phyloP scores from a whole-genome alignment of 2,329 filamentous ascomycete species.

The Aureobasidium sp. region DNA sequence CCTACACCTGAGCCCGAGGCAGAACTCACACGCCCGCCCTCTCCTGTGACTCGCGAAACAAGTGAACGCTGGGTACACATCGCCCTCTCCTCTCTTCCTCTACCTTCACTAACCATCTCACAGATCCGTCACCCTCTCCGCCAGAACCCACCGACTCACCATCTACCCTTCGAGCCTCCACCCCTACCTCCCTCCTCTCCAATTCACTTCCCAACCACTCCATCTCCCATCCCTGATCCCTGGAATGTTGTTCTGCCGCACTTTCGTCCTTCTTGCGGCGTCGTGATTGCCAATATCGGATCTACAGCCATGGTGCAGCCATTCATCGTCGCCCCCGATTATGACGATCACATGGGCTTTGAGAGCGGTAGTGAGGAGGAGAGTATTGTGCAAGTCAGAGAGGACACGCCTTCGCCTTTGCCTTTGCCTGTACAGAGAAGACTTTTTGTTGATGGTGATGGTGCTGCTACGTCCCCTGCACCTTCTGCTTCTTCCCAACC shows the following conservation, averaged over 20 bases:
- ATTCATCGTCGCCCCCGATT: not conserved
- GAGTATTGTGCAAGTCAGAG: not conserved
- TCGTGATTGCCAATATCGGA: not conserved
- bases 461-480: not conserved
- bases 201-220: not conserved
- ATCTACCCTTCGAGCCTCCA: not conserved
- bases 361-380: not conserved
- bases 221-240: not conserved
- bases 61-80: not conserved
- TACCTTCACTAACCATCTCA: not conserved
- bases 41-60: not conserved
- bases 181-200: not conserved
- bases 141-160: slow-evolving; percentile 7
- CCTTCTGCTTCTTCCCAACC: not conserved
- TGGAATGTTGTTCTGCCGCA: not conserved
- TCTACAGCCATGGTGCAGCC: not conserved
- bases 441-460: not conserved
- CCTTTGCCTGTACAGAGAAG: not conserved
- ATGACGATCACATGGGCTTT: not conserved
- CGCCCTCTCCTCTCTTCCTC: not conserved
- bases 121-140: slow-evolving; percentile 9
- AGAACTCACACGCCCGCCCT: not conserved
- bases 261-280: not conserved
- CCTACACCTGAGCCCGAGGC: not conserved
- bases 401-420: not conserved